Percentiles rank a stretch among this genome's conserved stretches.
Evolutionary conservation across 116 monocot genomes (phyloP).

Genomic region (Posidonia oceanica): DNA sequence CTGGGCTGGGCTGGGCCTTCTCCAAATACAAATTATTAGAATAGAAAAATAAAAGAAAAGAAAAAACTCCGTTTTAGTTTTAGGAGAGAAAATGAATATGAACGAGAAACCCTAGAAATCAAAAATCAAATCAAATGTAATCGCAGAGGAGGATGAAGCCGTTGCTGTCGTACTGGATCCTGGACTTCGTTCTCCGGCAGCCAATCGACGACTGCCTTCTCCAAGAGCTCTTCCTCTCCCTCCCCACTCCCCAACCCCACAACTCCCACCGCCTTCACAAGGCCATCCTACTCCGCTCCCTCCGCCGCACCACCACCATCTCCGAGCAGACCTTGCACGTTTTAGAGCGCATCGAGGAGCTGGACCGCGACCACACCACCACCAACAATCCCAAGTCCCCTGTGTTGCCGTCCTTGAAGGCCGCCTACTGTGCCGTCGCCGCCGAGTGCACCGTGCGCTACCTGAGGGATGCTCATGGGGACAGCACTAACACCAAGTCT

Average conservation of each 20-base stretch:
- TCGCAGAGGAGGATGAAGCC: neutral
- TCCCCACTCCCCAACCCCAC: conserved; percentile 15
- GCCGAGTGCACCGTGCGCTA: conserved; percentile 14
- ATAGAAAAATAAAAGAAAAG: too few relatives aligned
- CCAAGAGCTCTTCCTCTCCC: conserved; percentile 17
- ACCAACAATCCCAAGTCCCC: neutral
- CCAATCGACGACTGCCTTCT: conserved; percentile 21
- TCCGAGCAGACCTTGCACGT: conserved; percentile 19
- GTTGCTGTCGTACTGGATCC: conserved; percentile 14
- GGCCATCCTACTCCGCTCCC: conserved; percentile 41
- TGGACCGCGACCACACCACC: conserved; percentile 8
- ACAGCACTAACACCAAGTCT: neutral
- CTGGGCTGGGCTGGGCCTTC: too few relatives aligned
- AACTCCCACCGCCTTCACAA: conserved; percentile 20
- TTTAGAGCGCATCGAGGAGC: conserved; percentile 38
- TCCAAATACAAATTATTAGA: too few relatives aligned
- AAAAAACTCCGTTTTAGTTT: too few relatives aligned
- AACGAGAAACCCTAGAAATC: too few relatives aligned
- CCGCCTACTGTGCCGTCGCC: conserved; percentile 44
- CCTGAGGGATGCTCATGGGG: neutral
- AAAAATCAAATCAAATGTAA: too few relatives aligned
- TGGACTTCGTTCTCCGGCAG: conserved; percentile 54
- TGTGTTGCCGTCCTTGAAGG: conserved; percentile 8
- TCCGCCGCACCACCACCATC: conserved; percentile 19
- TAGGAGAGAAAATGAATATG: too few relatives aligned